Percentiles rank a stretch among this genome's conserved stretches.
Evolutionary conservation across 1,139 yeast genomes (phyloP).

Genomic region (Oligophagozyma castellii): DNA sequence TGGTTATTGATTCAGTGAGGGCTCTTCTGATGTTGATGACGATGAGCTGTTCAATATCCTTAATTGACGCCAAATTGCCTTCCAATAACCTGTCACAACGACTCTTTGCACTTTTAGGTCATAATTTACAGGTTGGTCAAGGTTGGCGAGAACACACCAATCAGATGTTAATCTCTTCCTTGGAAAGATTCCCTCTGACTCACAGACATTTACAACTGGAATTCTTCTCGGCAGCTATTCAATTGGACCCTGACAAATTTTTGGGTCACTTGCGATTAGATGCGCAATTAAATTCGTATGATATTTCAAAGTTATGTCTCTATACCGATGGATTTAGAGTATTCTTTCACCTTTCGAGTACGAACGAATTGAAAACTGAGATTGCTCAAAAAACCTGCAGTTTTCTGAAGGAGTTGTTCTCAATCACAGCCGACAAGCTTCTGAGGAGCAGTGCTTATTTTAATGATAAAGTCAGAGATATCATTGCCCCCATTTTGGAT

Average conservation of each 20-base stretch:
- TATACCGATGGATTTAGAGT: conserved; percentile 23
- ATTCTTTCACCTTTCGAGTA: conserved; percentile 17
- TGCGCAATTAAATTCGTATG: conserved; percentile 9
- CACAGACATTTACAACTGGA: conserved; percentile 18
- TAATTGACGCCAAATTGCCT: conserved; percentile 10
- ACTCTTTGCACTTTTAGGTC: conserved; percentile 8
- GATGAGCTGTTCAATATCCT: conserved; percentile 11
- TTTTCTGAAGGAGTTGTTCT: conserved; percentile 17
- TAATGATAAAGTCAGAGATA: conserved; percentile 15
- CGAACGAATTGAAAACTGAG: conserved; percentile 9
- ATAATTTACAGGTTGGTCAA: conserved; percentile 9
- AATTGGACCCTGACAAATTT: conserved; percentile 13
- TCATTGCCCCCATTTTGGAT: conserved; percentile 17
- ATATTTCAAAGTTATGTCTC: conserved; percentile 13
- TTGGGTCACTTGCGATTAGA: conserved; percentile 11
- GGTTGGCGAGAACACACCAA: conserved; percentile 11
- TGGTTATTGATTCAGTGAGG: conserved; percentile 13
- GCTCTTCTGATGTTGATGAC: conserved; percentile 10
- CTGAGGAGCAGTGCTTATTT: conserved; percentile 16
- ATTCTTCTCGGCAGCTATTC: conserved; percentile 20
- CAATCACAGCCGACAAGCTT: conserved; percentile 16
- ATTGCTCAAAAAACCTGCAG: conserved; percentile 11
- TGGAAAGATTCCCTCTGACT: conserved; percentile 12
- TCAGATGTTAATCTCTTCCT: conserved; percentile 11
- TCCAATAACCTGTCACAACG: conserved; percentile 12